A percentile compares a stretch with the other conserved stretches of the same genome.
Evolutionary conservation across 1,284 basidiomycete genomes (phyloP).

Genomic region (Trametes versicolor): DNA sequence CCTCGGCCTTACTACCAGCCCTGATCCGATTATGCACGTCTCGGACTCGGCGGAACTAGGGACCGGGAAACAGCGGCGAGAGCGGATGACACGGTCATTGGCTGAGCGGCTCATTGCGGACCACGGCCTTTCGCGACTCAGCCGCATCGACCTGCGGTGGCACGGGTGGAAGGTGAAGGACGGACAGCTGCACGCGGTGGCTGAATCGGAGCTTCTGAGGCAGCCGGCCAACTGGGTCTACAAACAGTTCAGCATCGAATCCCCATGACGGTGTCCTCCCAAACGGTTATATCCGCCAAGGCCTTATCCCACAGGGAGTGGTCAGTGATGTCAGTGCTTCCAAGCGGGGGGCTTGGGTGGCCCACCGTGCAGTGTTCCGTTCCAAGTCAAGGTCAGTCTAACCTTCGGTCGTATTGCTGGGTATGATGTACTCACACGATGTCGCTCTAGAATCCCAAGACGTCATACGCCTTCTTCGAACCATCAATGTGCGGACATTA

Average conservation of each 20-base stretch:
- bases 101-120: slow-evolving; percentile 29
- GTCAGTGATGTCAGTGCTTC: background rate
- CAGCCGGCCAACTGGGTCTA: slow-evolving; percentile 34
- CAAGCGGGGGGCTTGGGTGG: background rate
- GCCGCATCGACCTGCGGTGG: slow-evolving; percentile 40
- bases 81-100: slow-evolving; percentile 26
- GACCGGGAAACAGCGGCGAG: slow-evolving; percentile 24
- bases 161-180: slow-evolving; percentile 37
- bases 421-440: background rate
- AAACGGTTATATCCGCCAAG: background rate
- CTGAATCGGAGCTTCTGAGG: slow-evolving; percentile 31
- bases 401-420: background rate
- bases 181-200: slow-evolving; percentile 28
- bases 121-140: slow-evolving; percentile 22
- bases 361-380: background rate
- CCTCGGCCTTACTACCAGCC: slow-evolving; percentile 34
- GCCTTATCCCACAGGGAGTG: background rate
- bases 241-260: slow-evolving; percentile 5
- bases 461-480: background rate
- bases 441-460: background rate
- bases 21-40: slow-evolving; percentile 33
- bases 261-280: background rate
- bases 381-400: background rate
- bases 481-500: background rate
- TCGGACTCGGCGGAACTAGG: slow-evolving; percentile 9